phyloP scores from a whole-genome alignment of 164 flowering plant genomes.

The Magnolia sinica region DNA sequence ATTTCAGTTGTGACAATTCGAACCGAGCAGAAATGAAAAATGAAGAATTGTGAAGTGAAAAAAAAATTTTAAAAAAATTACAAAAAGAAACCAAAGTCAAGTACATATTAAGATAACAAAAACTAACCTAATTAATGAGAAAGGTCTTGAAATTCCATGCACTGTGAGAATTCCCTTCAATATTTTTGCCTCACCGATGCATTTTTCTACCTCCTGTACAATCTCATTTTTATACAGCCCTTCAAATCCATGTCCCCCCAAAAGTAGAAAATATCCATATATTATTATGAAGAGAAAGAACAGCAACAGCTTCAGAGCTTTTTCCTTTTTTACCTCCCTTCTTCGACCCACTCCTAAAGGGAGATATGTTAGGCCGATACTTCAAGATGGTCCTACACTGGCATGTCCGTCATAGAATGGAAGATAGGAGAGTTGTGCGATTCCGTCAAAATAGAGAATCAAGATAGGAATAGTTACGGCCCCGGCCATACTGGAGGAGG shows the following conservation, averaged over 20 bases:
- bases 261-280: background rate
- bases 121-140: too few relatives aligned
- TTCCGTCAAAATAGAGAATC: conserved; percentile 42
- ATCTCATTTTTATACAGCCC: conserved; percentile 7
- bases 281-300: conserved; percentile 2
- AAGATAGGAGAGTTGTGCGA: background rate
- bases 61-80: too few relatives aligned
- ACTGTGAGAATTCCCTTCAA: too few relatives aligned
- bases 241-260: background rate
- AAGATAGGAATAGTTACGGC: conserved; percentile 51
- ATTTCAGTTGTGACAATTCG: too few relatives aligned
- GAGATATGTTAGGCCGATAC: background rate
- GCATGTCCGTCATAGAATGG: background rate
- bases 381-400: background rate
- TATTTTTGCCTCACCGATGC: too few relatives aligned
- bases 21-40: too few relatives aligned
- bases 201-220: conserved; percentile 2
- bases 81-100: too few relatives aligned
- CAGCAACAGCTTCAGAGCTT: background rate
- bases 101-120: too few relatives aligned
- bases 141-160: too few relatives aligned
- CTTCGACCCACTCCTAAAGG: background rate
- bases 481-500: conserved; percentile 67
- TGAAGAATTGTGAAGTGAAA: too few relatives aligned
- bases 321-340: too few relatives aligned